A percentile compares a stretch with the other conserved stretches of the same genome.
Conservation (phyloP, 805 yeast genomes). For the Yarrowia hollandica region DNA sequence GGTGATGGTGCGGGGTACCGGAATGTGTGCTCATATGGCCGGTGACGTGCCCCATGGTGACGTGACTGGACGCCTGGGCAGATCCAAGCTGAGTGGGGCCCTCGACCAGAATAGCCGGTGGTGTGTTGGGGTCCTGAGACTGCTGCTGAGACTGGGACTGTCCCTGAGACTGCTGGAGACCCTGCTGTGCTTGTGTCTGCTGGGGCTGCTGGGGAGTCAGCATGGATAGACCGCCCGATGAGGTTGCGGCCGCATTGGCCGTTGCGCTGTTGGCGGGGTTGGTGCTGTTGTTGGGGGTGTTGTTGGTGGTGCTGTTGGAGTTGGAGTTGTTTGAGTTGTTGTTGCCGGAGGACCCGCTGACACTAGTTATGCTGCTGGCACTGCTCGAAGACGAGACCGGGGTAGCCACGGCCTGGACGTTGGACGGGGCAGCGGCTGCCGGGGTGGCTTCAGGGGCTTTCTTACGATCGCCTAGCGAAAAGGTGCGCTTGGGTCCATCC, state of each 20-base stretch:
- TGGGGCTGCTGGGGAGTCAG: conserved; percentile 12
- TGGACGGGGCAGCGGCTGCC: conserved; percentile 2
- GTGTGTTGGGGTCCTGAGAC: not conserved
- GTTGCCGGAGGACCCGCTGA: not conserved
- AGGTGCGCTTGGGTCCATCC: conserved; percentile 25
- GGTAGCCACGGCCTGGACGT: conserved; percentile 2
- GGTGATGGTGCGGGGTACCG: conserved; percentile 32
- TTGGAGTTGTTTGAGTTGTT: not conserved
- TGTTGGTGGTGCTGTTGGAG: not conserved
- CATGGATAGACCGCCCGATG: not conserved
- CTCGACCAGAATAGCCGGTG: conserved; percentile 12
- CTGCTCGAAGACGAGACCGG: conserved; percentile 2
- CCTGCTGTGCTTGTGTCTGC: not conserved
- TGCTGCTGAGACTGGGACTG: conserved; percentile 6
- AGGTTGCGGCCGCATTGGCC: not conserved
- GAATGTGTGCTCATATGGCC: conserved; percentile 31
- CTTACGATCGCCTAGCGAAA: conserved; percentile 25
- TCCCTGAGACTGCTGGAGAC: not conserved
- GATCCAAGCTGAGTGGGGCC: conserved; percentile 21
- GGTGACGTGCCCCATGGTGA: conserved; percentile 24
- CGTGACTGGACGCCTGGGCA: conserved; percentile 27
- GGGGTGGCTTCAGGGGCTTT: conserved; percentile 19
- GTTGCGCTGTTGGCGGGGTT: conserved; percentile 5
- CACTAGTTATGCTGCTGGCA: conserved; percentile 1
- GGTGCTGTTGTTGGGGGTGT: conserved; percentile 4